phyloP scores from a whole-genome alignment of 768 basidiomycete species.

The Cytidiella melzeri region DNA sequence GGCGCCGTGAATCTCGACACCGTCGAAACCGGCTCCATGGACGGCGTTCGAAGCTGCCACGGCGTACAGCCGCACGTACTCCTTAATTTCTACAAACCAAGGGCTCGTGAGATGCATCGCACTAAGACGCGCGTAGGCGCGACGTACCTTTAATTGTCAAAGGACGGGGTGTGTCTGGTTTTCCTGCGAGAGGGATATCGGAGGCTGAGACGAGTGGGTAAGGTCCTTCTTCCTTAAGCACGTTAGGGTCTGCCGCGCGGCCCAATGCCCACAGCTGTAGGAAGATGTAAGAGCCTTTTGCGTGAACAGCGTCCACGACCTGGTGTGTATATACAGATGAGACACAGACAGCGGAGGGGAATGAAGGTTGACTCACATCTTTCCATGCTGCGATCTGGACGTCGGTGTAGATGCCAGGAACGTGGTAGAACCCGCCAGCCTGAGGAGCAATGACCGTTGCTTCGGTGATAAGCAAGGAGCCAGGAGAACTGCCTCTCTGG shows the following conservation, averaged over 20 bases:
- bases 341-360: not conserved
- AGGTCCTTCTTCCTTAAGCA: constrained; percentile 33
- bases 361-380: constrained; percentile 23
- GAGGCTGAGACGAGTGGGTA: constrained; percentile 31
- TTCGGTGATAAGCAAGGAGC: constrained; percentile 52
- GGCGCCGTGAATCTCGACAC: constrained; percentile 29
- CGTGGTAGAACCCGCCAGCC: constrained; percentile 42
- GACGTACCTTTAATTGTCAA: constrained; percentile 14
- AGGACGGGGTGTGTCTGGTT: constrained; percentile 13
- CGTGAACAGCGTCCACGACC: constrained; percentile 54
- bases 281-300: constrained; percentile 44
- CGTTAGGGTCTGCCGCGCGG: constrained; percentile 29
- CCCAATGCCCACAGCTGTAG: constrained; percentile 56
- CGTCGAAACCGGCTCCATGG: constrained; percentile 33
- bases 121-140: not conserved
- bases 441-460: constrained; percentile 44
- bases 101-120: not conserved
- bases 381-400: constrained; percentile 54
- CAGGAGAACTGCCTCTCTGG: constrained; percentile 40
- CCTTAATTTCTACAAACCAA: constrained; percentile 23
- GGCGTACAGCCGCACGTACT: constrained; percentile 27
- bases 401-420: constrained; percentile 58
- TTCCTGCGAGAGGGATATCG: constrained; percentile 14
- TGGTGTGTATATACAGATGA: constrained; percentile 15
- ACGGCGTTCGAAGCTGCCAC: constrained; percentile 23